Evolutionary conservation across 2,329 filamentous ascomycete species (phyloP), one percentile per base, ranked within the genome.

Genomic region (Plectosphaerella sp.): DNA sequence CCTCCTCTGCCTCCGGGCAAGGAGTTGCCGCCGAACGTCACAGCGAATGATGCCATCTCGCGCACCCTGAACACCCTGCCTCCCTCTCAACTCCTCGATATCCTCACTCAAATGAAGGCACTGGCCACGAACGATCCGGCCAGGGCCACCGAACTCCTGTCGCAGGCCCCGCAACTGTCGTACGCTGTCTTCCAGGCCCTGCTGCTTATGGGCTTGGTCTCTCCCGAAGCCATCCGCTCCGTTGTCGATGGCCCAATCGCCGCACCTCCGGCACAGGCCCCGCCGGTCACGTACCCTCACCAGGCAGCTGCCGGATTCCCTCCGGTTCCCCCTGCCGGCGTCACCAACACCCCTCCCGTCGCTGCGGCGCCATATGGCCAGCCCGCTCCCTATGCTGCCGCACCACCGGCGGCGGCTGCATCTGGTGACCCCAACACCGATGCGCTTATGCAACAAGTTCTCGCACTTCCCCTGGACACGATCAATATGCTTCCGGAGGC

Each of bases 181-280:
- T 97, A 96, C 63, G 94, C 94, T 53, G 88, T 97, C 59, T 97
- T 97, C 73, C 93, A 97, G 71, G 89, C 92, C 22, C 80, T 97
- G 10, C 82, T 97, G 2, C 83, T 97, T 37, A 94, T 97, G 83
- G 91, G 91, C 45, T 84, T 97, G 10, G 91, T 97, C 52, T 93
- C 94, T 53, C 88, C 90, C 14, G 86, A 86, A 61, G 86, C 91
- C 3, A 85, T 97, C 51, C 82, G 87, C 57, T 86, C 88, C 5
- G 89, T 97, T 28, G 80, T 97, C 50, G 89, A 95, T 63, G 28
- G 28, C 28, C 8, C 8, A 12, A 72, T 76, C 5, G 57, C 76
- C 72, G 67, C 73, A 28, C 20, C 52, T 5, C 50, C 49, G n/a
- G 39, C 35, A 2, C 52, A 50, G 41, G 49, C 54, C 14, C 47